Percentiles rank a stretch among this genome's conserved stretches.
Conservation (phyloP, 106 monocot genomes). For the Hemerocallis citrina region DNA sequence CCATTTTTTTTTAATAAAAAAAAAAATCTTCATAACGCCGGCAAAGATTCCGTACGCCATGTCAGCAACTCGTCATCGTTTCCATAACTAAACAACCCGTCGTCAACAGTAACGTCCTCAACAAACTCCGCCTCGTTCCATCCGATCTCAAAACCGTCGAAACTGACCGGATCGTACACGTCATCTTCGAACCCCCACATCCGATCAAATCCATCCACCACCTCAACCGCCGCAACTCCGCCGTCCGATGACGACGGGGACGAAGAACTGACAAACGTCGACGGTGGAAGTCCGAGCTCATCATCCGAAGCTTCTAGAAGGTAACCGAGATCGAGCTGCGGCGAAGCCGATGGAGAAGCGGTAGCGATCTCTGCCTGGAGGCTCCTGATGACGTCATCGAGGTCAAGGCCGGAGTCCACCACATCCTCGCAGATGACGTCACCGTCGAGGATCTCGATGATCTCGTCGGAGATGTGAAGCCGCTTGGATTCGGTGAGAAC, state of each 20-base stretch:
- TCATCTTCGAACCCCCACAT: conserved; percentile 4
- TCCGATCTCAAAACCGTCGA: not conserved
- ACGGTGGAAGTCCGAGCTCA: conserved; percentile 51
- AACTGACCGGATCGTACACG: not conserved
- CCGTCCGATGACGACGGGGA: not conserved
- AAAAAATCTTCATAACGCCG: no score
- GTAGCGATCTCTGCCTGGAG: conserved; percentile 39
- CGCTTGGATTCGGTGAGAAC: not conserved
- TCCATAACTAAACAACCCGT: not conserved
- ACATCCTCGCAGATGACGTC: not conserved
- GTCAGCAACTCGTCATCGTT: no score
- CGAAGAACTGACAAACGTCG: not conserved
- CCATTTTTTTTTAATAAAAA: no score
- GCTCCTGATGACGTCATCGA: conserved; percentile 31
- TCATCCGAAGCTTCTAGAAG: conserved; percentile 53
- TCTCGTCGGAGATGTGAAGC: not conserved
- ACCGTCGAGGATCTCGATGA: conserved; percentile 10
- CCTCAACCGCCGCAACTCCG: not conserved
- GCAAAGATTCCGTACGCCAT: no score
- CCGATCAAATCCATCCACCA: not conserved
- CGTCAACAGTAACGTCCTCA: not conserved
- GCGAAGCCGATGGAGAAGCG: not conserved
- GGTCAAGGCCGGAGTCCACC: conserved; percentile 1
- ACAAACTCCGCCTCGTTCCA: not conserved
- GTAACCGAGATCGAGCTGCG: conserved; percentile 29